Percentiles rank a stretch among this genome's conserved stretches.
These are phyloP conservation scores for Pichia sp. DNA, from an alignment of 1,139 yeast genomes.

Conservation along the genomic window DNA sequence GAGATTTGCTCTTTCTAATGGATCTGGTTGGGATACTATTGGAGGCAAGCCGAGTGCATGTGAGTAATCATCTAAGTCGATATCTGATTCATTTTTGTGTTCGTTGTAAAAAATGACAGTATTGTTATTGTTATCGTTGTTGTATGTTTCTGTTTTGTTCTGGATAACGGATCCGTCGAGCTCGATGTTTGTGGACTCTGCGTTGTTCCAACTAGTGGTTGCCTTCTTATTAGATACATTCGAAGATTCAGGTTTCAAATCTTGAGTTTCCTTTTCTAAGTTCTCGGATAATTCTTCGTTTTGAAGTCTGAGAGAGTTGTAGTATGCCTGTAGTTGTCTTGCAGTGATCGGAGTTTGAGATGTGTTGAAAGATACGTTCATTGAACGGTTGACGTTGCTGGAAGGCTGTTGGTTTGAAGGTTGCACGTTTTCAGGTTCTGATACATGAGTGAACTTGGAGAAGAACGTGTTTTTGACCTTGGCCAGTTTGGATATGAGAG, in stretches of 20 bases:
- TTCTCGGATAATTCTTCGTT: constrained; percentile 21
- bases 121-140: not conserved
- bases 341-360: constrained; percentile 23
- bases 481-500: constrained; percentile 7
- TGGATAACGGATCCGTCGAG: not conserved
- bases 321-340: constrained; percentile 27
- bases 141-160: not conserved
- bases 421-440: not conserved
- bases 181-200: constrained; percentile 20
- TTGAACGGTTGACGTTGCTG: not conserved
- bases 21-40: constrained; percentile 23
- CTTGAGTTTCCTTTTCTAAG: constrained; percentile 5
- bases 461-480: constrained; percentile 8
- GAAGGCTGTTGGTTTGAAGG: constrained; percentile 1
- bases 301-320: constrained; percentile 26
- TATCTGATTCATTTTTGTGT: not conserved
- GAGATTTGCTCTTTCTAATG: constrained; percentile 31
- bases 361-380: constrained; percentile 5
- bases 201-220: constrained; percentile 10
- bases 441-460: not conserved
- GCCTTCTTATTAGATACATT: not conserved
- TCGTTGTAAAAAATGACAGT: constrained; percentile 11
- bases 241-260: not conserved
- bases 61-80: not conserved
- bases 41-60: constrained; percentile 14